phyloP scores from a whole-genome alignment of 1,284 basidiomycete species.

The Malassezia sympodialis region DNA sequence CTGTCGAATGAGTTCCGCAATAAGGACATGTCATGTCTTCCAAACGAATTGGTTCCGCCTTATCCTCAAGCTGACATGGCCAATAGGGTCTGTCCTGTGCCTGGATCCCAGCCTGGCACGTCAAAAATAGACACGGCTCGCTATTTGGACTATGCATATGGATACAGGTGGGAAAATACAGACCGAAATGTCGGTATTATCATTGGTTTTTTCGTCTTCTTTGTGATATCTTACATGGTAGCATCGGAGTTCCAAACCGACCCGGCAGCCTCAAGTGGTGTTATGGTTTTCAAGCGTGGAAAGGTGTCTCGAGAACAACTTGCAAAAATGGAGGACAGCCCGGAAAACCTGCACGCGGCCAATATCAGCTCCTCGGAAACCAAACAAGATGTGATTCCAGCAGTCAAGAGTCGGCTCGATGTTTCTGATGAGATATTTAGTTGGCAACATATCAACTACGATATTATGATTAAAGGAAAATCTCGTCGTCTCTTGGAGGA shows the following conservation, averaged over 20 bases:
- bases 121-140: conserved; percentile 17
- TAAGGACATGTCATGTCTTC: conserved; percentile 23
- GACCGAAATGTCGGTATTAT: conserved; percentile 35
- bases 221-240: conserved; percentile 22
- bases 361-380: neutral
- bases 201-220: conserved; percentile 30
- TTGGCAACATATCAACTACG: conserved; percentile 32
- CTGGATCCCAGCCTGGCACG: conserved; percentile 26
- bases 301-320: conserved; percentile 2
- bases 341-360: neutral
- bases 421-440: conserved; percentile 26
- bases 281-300: conserved; percentile 34
- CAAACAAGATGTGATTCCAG: neutral
- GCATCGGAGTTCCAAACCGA: conserved; percentile 34
- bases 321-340: neutral
- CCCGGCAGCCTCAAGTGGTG: conserved; percentile 27
- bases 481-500: conserved; percentile 29
- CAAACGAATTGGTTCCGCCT: conserved; percentile 19
- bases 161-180: conserved; percentile 22
- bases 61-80: conserved; percentile 19
- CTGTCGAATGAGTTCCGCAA: conserved; percentile 36
- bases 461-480: conserved; percentile 30
- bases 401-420: conserved; percentile 18
- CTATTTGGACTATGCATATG: conserved; percentile 23
- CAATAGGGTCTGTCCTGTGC: conserved; percentile 32